Evolutionary conservation across 768 basidiomycete species (phyloP).

Genomic region (Auricularia sp.): DNA sequence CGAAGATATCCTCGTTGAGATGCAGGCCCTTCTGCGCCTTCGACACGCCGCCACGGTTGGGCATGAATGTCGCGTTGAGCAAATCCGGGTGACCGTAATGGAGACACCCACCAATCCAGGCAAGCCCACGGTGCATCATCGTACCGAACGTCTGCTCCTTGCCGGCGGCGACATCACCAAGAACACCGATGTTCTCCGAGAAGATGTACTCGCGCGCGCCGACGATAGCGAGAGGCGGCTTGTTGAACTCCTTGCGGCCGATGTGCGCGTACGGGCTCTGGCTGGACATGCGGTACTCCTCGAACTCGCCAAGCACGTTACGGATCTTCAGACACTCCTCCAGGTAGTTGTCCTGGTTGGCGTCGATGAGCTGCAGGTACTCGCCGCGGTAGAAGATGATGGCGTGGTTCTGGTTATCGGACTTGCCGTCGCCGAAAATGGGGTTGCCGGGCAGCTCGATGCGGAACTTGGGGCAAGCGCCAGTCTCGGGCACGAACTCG

Average conservation of each 20-base stretch:
- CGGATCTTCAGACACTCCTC: conserved; percentile 99
- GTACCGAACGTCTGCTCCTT: conserved; percentile 99
- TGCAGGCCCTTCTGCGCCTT: conserved; percentile 99
- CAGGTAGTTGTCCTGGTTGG: conserved; percentile 99
- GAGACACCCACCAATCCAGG: conserved; percentile 96
- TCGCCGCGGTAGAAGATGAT: conserved; percentile 99
- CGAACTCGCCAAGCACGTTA: no score
- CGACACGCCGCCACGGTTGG: conserved; percentile 92
- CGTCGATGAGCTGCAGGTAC: conserved; percentile 97
- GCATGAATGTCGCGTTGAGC: conserved; percentile 96
- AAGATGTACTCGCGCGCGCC: conserved; percentile 99
- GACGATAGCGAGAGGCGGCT: no score
- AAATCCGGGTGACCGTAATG: conserved; percentile 99
- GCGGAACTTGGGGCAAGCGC: no score
- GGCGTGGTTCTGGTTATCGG: conserved; percentile 99
- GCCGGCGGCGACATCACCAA: conserved; percentile 95
- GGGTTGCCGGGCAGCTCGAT: no score
- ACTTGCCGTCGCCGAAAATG: no score
- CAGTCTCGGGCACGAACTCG: no score
- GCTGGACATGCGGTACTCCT: no score
- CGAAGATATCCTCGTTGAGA: conserved; percentile 98
- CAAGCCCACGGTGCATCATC: conserved; percentile 86
- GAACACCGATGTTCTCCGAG: conserved; percentile 98
- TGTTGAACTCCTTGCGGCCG: no score
- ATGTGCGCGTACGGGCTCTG: no score